These are phyloP conservation scores for Sequoiadendron giganteum DNA, from an alignment of 75 land plant species.

Conservation along the genomic window DNA sequence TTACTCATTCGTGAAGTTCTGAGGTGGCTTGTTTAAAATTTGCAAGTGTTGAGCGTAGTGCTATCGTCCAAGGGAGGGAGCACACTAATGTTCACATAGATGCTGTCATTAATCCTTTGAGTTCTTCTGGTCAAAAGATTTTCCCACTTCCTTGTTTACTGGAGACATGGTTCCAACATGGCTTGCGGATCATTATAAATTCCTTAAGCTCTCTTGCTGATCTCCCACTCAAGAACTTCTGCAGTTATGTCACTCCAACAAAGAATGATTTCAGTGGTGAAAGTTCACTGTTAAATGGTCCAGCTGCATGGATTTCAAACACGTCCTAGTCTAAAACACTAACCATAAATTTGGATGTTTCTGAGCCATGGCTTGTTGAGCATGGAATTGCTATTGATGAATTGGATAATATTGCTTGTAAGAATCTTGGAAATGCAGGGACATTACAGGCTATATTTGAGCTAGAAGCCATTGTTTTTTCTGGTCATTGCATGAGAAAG, in stretches of 20 bases:
- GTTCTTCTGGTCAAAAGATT: constrained; percentile 80
- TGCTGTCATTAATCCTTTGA: constrained; percentile 95
- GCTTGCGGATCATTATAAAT: constrained; percentile 89
- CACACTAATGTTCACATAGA: constrained; percentile 82
- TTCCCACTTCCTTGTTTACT: constrained; percentile 74
- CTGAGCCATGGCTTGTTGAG: constrained; percentile 99
- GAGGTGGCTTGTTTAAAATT: too few species aligned
- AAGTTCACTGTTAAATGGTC: constrained; percentile 63
- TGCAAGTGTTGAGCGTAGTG: constrained; percentile 28
- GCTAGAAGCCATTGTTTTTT: constrained; percentile 92
- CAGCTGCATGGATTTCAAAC: constrained; percentile 84
- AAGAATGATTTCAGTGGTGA: constrained; percentile 74
- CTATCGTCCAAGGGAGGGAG: constrained; percentile 57
- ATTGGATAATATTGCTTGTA: constrained; percentile 92
- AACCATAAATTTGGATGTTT: constrained; percentile 97
- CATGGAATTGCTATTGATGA: constrained; percentile 92
- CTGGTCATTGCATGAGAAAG: constrained; percentile 90
- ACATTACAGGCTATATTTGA: constrained; percentile 90
- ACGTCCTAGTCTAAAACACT: constrained; percentile 93
- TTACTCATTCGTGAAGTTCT: too few species aligned
- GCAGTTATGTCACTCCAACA: constrained; percentile 84
- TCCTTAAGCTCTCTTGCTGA: constrained; percentile 71
- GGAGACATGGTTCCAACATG: constrained; percentile 70
- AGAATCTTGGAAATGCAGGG: constrained; percentile 75
- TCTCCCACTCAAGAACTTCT: constrained; percentile 92